phyloP scores from a whole-genome alignment of 495 filamentous ascomycete species.

The Talaromyces nanjingensis region DNA sequence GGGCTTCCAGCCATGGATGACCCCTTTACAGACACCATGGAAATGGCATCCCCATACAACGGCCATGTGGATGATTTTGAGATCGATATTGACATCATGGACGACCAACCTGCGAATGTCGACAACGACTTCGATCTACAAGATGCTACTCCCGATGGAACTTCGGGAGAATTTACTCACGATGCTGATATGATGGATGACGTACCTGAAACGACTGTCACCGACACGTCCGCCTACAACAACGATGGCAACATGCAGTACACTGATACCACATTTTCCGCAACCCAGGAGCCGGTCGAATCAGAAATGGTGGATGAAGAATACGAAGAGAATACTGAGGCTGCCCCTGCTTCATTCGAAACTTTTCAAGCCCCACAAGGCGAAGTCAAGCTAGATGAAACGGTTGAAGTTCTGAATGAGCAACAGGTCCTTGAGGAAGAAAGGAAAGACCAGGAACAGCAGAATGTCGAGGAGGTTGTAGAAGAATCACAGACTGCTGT shows the following conservation, averaged over 20 bases:
- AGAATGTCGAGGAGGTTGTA: not conserved
- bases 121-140: constrained; percentile 63
- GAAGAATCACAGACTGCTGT: not conserved
- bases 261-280: constrained; percentile 28
- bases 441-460: not conserved
- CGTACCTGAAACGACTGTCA: constrained; percentile 33
- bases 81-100: constrained; percentile 64
- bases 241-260: constrained; percentile 22
- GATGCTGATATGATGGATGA: constrained; percentile 49
- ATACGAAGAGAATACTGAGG: constrained; percentile 28
- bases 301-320: constrained; percentile 41
- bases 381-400: not conserved
- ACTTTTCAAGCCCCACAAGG: constrained; percentile 3
- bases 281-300: constrained; percentile 27
- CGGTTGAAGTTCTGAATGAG: not conserved
- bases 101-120: constrained; percentile 38
- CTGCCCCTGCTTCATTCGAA: constrained; percentile 23
- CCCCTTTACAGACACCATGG: constrained; percentile 47
- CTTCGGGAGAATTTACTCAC: constrained; percentile 20
- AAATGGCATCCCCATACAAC: constrained; percentile 42
- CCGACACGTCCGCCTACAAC: constrained; percentile 28
- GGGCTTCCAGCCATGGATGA: constrained; percentile 33
- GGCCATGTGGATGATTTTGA: constrained; percentile 61
- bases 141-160: constrained; percentile 29
- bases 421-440: constrained; percentile 2